Evolutionary conservation across 257 asterid species (phyloP), one percentile per base, ranked within the genome.

Genomic region (Ilex asprella): DNA sequence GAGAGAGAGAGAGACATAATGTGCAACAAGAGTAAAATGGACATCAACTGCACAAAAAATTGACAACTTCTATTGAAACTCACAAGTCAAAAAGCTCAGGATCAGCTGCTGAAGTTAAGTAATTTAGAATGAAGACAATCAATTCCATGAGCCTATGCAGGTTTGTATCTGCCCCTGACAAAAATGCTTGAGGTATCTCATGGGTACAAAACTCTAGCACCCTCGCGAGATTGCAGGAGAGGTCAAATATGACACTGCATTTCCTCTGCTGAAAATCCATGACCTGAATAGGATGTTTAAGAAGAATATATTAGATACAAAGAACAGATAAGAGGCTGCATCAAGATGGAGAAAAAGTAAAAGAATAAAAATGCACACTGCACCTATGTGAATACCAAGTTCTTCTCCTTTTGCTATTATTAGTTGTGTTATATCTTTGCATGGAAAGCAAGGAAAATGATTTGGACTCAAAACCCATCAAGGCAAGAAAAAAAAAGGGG

Each of bases 221-320:
- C 73, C 96, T 86, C 32, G 95, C 95, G 64, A 88, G 95, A 74
- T 86, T 88, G 83, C 95, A 91, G 35, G 92, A 88, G 55, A 86
- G 92, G 63, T 91, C 98, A 75, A 88, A 91, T 81, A 88, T 86
- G 31, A 86, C 83, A 60, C 92, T 80, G 74, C 95, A 86, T 71
- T 88, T 91, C 79, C 89, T 83, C 59, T 86, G 95, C 73, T 91
- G 96, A 76, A 84, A 78, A 67, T 91, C 97, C 88, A 86, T 65
- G 62, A 75, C 81, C 98, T 91, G 78, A 62, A 74, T 70, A 67
- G 61, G 60, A 70, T 50, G 49, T 54, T 59, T 31, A 9, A 47
- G 51, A 59, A 62, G 64, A 71, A 58, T 65, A 62, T 55, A 16
- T 49, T 21, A 29, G 32, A 39, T 16, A 12, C n/a, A 49, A 32